A percentile compares a stretch with the other conserved stretches of the same genome.
These are phyloP conservation scores for Daldinia concentrica DNA, from an alignment of 495 filamentous ascomycete species.

Conservation along the genomic window DNA sequence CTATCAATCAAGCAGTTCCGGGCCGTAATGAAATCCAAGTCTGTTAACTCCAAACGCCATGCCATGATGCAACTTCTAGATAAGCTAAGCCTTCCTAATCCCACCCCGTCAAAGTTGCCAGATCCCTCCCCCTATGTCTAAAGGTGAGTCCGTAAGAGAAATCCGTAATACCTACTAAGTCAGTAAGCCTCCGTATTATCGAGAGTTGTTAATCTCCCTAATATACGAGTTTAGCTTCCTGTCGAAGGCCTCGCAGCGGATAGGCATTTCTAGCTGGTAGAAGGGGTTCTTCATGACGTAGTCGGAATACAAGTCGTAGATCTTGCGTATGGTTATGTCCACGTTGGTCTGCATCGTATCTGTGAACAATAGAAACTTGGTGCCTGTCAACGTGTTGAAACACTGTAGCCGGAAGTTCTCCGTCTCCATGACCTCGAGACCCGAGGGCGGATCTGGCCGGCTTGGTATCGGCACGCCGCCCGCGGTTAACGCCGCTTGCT, in stretches of 20 bases:
- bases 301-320: conserved; percentile 96
- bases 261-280: conserved; percentile 96
- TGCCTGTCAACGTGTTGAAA: conserved; percentile 92
- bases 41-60: conserved; percentile 44
- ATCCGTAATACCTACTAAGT: background rate
- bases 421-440: conserved; percentile 90
- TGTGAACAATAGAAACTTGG: conserved; percentile 95
- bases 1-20: conserved; percentile 18
- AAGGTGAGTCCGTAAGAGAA: conserved; percentile 12
- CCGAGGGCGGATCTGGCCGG: conserved; percentile 68
- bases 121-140: background rate
- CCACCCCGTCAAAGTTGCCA: conserved; percentile 10
- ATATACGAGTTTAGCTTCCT: conserved; percentile 79
- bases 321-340: conserved; percentile 78
- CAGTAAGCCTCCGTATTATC: conserved; percentile 39
- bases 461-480: conserved; percentile 46
- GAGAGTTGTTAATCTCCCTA: conserved; percentile 63
- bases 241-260: conserved; percentile 94
- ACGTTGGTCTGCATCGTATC: conserved; percentile 90
- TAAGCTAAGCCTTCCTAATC: conserved; percentile 10
- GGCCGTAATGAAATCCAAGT: conserved; percentile 5
- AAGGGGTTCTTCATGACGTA: conserved; percentile 99
- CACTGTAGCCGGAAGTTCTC: conserved; percentile 93
- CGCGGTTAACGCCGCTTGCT: conserved; percentile 54
- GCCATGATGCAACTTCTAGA: conserved; percentile 36